phyloP scores from a whole-genome alignment of 371 early-diverging fungal genomes.

The Mucor saturninus region DNA sequence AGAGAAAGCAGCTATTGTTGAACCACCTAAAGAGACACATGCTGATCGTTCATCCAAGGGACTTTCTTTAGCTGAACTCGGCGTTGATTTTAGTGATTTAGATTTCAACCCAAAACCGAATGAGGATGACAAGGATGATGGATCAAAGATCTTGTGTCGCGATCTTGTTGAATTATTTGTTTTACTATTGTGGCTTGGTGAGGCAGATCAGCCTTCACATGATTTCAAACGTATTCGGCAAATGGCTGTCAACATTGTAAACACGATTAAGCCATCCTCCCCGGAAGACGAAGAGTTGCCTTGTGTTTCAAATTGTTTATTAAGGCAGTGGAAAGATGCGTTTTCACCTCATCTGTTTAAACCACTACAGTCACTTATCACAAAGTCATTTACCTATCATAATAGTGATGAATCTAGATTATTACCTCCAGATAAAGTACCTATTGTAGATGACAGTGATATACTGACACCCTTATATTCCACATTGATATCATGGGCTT shows the following conservation, averaged over 20 bases:
- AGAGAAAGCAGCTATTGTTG: constrained; percentile 2
- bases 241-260: constrained; percentile 13
- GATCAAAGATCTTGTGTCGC: constrained; percentile 26
- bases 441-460: constrained; percentile 34
- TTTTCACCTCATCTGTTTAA: constrained; percentile 57
- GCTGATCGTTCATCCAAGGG: constrained; percentile 16
- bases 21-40: not conserved
- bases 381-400: constrained; percentile 45
- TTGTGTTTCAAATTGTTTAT: constrained; percentile 27
- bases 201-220: constrained; percentile 12
- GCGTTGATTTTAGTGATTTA: constrained; percentile 44
- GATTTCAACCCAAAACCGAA: constrained; percentile 25
- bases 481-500: constrained; percentile 53
- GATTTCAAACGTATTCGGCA: constrained; percentile 5
- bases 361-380: constrained; percentile 53
- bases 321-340: constrained; percentile 45
- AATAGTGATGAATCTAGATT: constrained; percentile 5
- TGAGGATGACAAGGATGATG: constrained; percentile 10
- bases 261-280: constrained; percentile 19
- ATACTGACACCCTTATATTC: constrained; percentile 46
- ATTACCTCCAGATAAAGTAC: constrained; percentile 28
- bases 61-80: constrained; percentile 43
- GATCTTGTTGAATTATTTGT: constrained; percentile 43
- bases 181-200: constrained; percentile 46
- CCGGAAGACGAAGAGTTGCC: constrained; percentile 5